Evolutionary conservation across 345 rosid species (phyloP).

Genomic region (Trapa incisa): DNA sequence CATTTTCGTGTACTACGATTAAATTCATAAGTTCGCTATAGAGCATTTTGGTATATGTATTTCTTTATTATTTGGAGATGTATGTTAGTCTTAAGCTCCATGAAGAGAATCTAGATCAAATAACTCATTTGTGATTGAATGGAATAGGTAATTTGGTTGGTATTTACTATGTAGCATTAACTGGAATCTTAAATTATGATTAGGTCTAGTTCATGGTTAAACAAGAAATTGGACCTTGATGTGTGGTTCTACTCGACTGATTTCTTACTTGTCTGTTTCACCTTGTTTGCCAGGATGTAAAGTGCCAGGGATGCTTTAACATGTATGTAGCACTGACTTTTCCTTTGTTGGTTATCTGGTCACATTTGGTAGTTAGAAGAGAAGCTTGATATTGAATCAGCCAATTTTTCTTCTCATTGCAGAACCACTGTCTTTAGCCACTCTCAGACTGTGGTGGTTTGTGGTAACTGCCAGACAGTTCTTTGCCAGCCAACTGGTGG

Average conservation of each 20-base stretch:
- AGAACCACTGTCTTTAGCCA: constrained; percentile 71
- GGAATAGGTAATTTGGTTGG: no score
- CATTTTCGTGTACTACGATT: background rate
- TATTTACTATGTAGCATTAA: no score
- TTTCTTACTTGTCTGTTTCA: background rate
- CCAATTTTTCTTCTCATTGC: constrained; percentile 3
- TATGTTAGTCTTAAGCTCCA: no score
- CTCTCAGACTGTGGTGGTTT: constrained; percentile 64
- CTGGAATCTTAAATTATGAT: no score
- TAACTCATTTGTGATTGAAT: no score
- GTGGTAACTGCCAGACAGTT: constrained; percentile 65
- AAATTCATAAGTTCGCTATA: no score
- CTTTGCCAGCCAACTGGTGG: constrained; percentile 73
- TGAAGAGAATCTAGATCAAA: no score
- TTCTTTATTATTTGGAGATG: no score
- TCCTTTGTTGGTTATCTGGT: background rate
- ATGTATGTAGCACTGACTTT: constrained; percentile 25
- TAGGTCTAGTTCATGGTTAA: no score
- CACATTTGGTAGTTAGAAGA: background rate
- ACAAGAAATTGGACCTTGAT: background rate
- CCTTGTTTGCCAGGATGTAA: constrained; percentile 45
- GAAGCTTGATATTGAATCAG: background rate
- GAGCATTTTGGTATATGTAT: no score
- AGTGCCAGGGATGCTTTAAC: constrained; percentile 68
- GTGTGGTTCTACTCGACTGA: background rate